A percentile compares a stretch with the other conserved stretches of the same genome.
Evolutionary conservation across 139 green algal genomes (phyloP).

Genomic region (Auxenochlorella protothecoides): DNA sequence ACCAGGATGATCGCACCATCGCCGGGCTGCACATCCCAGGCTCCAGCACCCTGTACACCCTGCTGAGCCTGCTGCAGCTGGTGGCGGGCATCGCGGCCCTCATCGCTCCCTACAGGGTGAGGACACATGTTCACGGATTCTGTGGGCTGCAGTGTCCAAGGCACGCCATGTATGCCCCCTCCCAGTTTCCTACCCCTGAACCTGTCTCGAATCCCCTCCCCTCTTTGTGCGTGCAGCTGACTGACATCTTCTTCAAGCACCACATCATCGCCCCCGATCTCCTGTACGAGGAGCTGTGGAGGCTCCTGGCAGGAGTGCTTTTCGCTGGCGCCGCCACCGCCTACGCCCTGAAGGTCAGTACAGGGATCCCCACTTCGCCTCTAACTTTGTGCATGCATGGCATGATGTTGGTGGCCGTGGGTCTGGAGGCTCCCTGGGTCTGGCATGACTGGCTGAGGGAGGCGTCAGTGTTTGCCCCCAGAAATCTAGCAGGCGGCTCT

Average conservation of each 20-base stretch:
- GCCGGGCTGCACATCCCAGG: background rate
- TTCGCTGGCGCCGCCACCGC: slow-evolving; percentile 11
- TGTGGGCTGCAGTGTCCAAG: too few species aligned
- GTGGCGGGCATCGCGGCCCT: slow-evolving; percentile 12
- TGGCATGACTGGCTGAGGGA: too few species aligned
- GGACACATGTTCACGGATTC: too few species aligned
- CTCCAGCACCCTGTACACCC: slow-evolving; percentile 10
- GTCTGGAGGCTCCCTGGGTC: too few species aligned
- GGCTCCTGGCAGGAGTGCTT: slow-evolving; percentile 14
- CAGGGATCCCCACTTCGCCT: background rate
- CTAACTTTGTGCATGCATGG: too few species aligned
- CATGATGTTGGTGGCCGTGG: too few species aligned
- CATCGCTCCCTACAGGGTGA: slow-evolving; percentile 20
- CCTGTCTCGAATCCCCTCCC: too few species aligned
- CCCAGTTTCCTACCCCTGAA: too few species aligned
- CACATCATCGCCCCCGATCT: slow-evolving; percentile 4
- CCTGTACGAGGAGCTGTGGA: slow-evolving; percentile 27
- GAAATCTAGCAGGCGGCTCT: too few species aligned
- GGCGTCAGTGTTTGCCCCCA: too few species aligned
- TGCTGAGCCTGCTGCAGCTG: slow-evolving; percentile 20
- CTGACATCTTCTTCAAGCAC: slow-evolving; percentile 21
- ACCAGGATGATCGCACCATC: too few species aligned
- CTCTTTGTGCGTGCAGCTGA: slow-evolving; percentile 4
- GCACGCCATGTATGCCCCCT: too few species aligned
- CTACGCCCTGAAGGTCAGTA: slow-evolving; percentile 19